Base-by-base conservation (phyloP, 345 rosid genomes). In the Orychophragmus violaceus region DNA sequence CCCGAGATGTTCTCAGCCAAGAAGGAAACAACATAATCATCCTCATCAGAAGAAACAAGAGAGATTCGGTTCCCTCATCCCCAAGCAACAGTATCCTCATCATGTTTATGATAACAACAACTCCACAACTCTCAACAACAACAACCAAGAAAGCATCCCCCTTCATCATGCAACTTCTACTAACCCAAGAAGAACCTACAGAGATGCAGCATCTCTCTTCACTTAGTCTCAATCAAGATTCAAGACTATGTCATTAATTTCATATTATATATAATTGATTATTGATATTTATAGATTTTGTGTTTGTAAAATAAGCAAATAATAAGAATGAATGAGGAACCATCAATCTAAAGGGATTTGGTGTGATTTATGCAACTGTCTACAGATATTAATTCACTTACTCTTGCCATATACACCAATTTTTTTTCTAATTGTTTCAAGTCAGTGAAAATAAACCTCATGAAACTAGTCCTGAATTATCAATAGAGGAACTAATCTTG, bases 1-100 rank as follows among this genome's bases (percentile, higher is more conserved):
- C 66, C 97, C 97, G 36, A 76, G 65, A 76, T 78, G 84, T 52
- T 76, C 85, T 23, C 89, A 81, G 18, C 88, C 91, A 52, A 81
- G 91, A 77, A 83, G 83, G 78, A 75, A 9, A 25, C 75, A 81
- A 7, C 74, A 81, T 25, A 37, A 68, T 50, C 55, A 81, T 53
- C 11, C 16, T 35, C 25, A 74, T 30, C 68, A 74, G 23, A 74
- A 74, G 74, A 83, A 81, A 71, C 87, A 85, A 74, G 88, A 80
- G 66, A 85, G 87, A 82, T 36, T 77, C 14, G 63, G 57, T 76
- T 77, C 85, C 39, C 68, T 63, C 48, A 79, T 24, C 75, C 65
- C 82, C 57, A 83, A 78, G 70, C 78, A 82, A 66, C 78, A 73
- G 36, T 68, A 19, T 25, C 58, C 68, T 53, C 42, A 69, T 33